Percentiles rank a stretch among this genome's conserved stretches.
Evolutionary conservation across 2,329 filamentous ascomycete genomes (phyloP).

Genomic region (Ceratocystiopsis minuta): DNA sequence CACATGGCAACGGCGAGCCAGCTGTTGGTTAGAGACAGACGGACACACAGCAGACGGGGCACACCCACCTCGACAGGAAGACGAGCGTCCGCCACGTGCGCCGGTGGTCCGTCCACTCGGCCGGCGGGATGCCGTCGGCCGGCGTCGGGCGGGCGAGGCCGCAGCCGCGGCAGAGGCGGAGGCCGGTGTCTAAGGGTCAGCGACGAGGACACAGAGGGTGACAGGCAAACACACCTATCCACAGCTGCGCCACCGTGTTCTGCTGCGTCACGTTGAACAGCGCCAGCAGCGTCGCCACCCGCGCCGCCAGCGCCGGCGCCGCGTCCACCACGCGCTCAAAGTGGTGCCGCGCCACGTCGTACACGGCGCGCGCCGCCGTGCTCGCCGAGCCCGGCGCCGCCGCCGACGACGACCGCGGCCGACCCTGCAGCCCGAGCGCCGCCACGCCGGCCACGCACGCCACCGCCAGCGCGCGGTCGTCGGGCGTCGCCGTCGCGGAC

Average conservation of each 20-base stretch:
- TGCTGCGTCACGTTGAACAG: constrained; percentile 16
- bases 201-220: not conserved
- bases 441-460: too few relatives aligned
- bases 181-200: constrained; percentile 11
- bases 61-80: constrained; percentile 14
- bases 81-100: constrained; percentile 15
- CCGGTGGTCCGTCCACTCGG: constrained; percentile 11
- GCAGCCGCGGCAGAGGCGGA: constrained; percentile 12
- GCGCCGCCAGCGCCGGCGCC: constrained; percentile 13
- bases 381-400: too few relatives aligned
- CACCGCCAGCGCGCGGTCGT: not conserved
- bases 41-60: too few relatives aligned
- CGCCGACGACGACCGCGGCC: too few relatives aligned
- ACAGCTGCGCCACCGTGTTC: constrained; percentile 14
- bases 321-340: constrained; percentile 13
- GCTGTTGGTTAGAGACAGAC: constrained; percentile 5
- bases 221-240: constrained; percentile 7
- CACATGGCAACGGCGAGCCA: constrained; percentile 16
- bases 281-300: constrained; percentile 14
- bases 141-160: constrained; percentile 7
- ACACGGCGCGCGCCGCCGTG: constrained; percentile 9
- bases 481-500: not conserved
- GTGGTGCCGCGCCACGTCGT: constrained; percentile 13
- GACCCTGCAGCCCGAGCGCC: too few relatives aligned
- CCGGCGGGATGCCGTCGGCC: constrained; percentile 2